phyloP scores from a whole-genome alignment of 108 stramenopile species.

The Nitzschia sp. region DNA sequence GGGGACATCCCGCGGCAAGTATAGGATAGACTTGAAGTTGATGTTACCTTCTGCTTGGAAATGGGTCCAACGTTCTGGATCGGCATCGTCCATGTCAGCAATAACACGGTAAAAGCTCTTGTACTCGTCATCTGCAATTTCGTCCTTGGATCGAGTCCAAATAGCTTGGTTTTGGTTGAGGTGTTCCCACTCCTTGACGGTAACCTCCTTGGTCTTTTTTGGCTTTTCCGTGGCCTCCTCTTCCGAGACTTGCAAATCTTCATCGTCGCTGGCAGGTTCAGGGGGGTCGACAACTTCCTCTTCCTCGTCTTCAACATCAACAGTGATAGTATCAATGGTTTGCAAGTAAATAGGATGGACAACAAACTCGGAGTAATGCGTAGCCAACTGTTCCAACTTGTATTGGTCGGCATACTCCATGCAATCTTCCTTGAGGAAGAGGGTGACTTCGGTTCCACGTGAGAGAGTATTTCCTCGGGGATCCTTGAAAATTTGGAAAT shows the following conservation, averaged over 20 bases:
- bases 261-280: conserved; percentile 63
- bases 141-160: conserved; percentile 96
- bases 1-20: conserved; percentile 82
- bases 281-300: conserved; percentile 62
- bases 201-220: conserved; percentile 84
- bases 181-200: conserved; percentile 86
- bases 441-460: conserved; percentile 98
- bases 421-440: conserved; percentile 97
- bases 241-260: conserved; percentile 52
- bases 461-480: conserved; percentile 95
- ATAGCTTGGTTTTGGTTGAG: conserved; percentile 95
- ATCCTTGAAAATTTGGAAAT: conserved; percentile 91
- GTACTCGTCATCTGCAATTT: conserved; percentile 98
- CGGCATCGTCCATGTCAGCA: conserved; percentile 29
- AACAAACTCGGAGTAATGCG: conserved; percentile 99
- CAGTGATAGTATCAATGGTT: conserved; percentile 69
- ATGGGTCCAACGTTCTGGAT: conserved; percentile 91
- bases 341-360: conserved; percentile 95
- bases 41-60: conserved; percentile 99
- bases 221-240: conserved; percentile 60
- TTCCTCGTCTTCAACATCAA: conserved; percentile 81
- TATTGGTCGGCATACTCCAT: conserved; percentile 77
- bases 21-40: conserved; percentile 98
- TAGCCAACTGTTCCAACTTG: conserved; percentile 79
- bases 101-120: conserved; percentile 81